These are phyloP conservation scores for Avena atlantica DNA, from an alignment of 176 grass and related monocot genomes.

Conservation along the genomic window DNA sequence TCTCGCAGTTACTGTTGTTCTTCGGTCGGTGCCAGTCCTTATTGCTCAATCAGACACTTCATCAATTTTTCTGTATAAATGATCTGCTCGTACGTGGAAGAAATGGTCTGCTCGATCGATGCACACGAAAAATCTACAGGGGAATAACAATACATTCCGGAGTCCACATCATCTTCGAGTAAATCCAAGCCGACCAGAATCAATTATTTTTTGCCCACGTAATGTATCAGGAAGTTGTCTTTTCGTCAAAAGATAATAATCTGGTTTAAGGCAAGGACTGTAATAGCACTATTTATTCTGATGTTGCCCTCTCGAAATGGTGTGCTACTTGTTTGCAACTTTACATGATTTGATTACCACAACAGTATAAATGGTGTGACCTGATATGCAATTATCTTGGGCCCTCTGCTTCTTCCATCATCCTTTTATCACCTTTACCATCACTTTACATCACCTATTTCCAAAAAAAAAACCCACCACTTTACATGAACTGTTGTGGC, in stretches of 20 bases:
- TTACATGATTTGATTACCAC: not conserved
- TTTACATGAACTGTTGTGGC: slow-evolving; percentile 34
- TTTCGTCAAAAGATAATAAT: not conserved
- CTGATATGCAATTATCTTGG: not conserved
- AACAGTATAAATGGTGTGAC: not conserved
- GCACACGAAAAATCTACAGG: not conserved
- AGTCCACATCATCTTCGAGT: not conserved
- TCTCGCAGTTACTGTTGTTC: not conserved
- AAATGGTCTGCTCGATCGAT: not conserved
- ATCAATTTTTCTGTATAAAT: not conserved
- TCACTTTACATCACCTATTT: too few species aligned
- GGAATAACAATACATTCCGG: not conserved
- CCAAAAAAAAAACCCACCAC: too few species aligned
- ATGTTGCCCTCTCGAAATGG: not conserved
- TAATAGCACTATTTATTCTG: not conserved
- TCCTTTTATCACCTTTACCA: not conserved
- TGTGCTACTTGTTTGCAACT: not conserved
- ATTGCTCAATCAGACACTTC: too few species aligned
- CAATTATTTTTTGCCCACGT: not conserved
- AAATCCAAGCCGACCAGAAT: not conserved
- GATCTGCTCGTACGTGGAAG: not conserved
- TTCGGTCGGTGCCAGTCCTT: too few species aligned
- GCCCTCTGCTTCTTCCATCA: not conserved
- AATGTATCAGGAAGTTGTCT: too few species aligned
- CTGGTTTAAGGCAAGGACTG: not conserved